A percentile compares a stretch with the other conserved stretches of the same genome.
Evolutionary conservation across 495 filamentous ascomycete species (phyloP).

Genomic region (Neurospora pannonica): DNA sequence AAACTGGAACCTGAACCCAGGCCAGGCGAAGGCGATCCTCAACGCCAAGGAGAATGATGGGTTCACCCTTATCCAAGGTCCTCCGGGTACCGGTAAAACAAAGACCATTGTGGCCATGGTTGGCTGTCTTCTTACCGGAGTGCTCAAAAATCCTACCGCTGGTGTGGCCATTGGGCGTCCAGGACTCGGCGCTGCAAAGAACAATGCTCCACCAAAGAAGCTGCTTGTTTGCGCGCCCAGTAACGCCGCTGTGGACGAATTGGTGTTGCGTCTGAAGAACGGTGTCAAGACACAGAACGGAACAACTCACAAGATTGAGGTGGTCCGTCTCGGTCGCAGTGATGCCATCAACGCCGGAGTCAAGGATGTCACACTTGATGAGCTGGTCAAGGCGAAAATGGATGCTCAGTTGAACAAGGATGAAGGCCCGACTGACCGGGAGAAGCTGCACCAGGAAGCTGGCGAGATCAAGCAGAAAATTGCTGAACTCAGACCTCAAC

Average conservation of each 20-base stretch:
- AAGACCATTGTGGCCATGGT: slow-evolving; percentile 97
- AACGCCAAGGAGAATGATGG: slow-evolving; percentile 90
- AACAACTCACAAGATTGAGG: slow-evolving; percentile 58
- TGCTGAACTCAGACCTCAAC: slow-evolving; percentile 50
- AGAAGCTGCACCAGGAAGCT: slow-evolving; percentile 75
- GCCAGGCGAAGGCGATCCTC: slow-evolving; percentile 86
- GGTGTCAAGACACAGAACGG: slow-evolving; percentile 76
- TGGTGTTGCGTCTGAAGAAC: slow-evolving; percentile 85
- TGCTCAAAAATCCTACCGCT: slow-evolving; percentile 36
- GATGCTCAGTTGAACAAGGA: slow-evolving; percentile 39
- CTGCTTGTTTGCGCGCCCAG: slow-evolving; percentile 91
- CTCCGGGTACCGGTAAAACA: slow-evolving; percentile 93
- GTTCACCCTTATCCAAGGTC: slow-evolving; percentile 92
- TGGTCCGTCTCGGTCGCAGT: slow-evolving; percentile 83
- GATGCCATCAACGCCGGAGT: slow-evolving; percentile 90
- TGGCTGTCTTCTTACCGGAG: slow-evolving; percentile 66
- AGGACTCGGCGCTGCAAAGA: slow-evolving; percentile 22
- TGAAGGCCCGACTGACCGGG: slow-evolving; percentile 50
- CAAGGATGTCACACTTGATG: slow-evolving; percentile 86
- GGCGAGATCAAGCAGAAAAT: slow-evolving; percentile 64
- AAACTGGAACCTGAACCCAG: slow-evolving; percentile 76
- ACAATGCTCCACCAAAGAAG: slow-evolving; percentile 51
- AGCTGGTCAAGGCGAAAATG: slow-evolving; percentile 70
- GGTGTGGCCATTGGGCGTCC: slow-evolving; percentile 41
- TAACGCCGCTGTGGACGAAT: slow-evolving; percentile 94